Conservation (phyloP, 352 stramenopile species). For the Pythium phragmiticola region DNA sequence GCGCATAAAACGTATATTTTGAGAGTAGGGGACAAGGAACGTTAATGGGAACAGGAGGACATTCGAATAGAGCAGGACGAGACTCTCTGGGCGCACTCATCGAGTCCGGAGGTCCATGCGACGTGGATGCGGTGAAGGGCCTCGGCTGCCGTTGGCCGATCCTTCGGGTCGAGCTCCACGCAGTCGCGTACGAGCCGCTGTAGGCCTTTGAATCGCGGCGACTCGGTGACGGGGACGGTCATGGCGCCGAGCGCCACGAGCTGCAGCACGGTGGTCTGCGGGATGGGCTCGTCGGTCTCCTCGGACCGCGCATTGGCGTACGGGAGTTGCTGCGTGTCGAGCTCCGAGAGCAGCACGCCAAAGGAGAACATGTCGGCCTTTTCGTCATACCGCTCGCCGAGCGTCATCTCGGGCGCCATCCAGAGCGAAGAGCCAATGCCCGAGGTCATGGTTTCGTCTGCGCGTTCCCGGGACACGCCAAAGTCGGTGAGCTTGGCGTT, state of each 20-base stretch:
- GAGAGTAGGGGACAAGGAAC: too few species aligned
- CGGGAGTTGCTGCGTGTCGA: conserved; percentile 39
- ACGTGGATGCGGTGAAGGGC: conserved; percentile 38
- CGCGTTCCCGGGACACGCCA: conserved; percentile 32
- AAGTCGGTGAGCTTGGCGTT: conserved; percentile 60
- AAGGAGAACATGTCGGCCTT: conserved; percentile 60
- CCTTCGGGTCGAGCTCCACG: conserved; percentile 39
- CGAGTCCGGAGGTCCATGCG: not conserved
- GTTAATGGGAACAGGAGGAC: too few species aligned
- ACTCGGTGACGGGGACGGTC: conserved; percentile 23
- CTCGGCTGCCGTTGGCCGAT: conserved; percentile 41
- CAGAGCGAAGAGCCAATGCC: conserved; percentile 23
- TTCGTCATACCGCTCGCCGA: conserved; percentile 37
- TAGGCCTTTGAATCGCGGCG: conserved; percentile 18
- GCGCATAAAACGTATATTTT: too few species aligned
- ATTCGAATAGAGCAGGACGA: too few species aligned
- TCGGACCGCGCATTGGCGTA: conserved; percentile 17
- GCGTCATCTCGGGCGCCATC: conserved; percentile 37
- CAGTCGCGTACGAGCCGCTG: conserved; percentile 42
- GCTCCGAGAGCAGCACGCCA: conserved; percentile 51
- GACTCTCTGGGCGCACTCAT: not conserved
- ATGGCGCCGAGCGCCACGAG: conserved; percentile 36
- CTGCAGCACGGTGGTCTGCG: conserved; percentile 32
- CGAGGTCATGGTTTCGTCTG: conserved; percentile 27
- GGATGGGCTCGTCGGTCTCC: not conserved